Base-by-base conservation (phyloP, 2,329 filamentous ascomycete species). In the Ophiostoma sp. region DNA sequence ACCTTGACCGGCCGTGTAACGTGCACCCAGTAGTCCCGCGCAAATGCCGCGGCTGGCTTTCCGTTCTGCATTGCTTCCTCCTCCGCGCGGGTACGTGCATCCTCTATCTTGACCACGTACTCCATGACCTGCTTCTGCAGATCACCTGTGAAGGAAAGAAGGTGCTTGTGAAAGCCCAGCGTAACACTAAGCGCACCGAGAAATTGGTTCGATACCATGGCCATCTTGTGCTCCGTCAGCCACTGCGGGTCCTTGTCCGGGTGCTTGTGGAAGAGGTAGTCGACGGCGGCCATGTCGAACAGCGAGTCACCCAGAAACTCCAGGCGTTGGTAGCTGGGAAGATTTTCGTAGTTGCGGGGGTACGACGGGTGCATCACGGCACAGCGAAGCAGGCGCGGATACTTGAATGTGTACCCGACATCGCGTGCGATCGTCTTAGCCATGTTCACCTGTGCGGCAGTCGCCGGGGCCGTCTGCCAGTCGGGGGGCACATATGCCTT, bases 141-240 rank as follows among this genome's bases (percentile, higher is more conserved):
- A 0, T 75, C 74, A 0, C 79, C 75, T 2, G 80, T 81, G 10
- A 90, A 83, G 6, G 83, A 80, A 0, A 87, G 85, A 20, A 98
- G 80, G 76, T 94, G 89, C 67, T 83, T 86, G 76, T 97, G 89
- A 70, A 98, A 90, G 0, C 86, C 89, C 0, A 98, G 85, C 67
- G 87, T 85, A 3, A 96, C 92, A 71, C 90, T 90, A 3, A 98
- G 82, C 23, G 89, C 92, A 1, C 91, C 93, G 1, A 97, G 84
- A 76, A 98, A 99, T 72, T 94, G 93, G 80, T 99, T 99, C 69
- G 92, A 95, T 0, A 95, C 94, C 92, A 99, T 97, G n/a, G 94
- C 93, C 89, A 96, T 97, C 81, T 98, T 98, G 83, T 98, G 94
- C 79, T 98, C 95, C 0, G 95, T 98, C 71, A 99, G 83, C 94